Base-by-base conservation (phyloP, 2,329 filamentous ascomycete genomes). In the Phialophora chinensis region DNA sequence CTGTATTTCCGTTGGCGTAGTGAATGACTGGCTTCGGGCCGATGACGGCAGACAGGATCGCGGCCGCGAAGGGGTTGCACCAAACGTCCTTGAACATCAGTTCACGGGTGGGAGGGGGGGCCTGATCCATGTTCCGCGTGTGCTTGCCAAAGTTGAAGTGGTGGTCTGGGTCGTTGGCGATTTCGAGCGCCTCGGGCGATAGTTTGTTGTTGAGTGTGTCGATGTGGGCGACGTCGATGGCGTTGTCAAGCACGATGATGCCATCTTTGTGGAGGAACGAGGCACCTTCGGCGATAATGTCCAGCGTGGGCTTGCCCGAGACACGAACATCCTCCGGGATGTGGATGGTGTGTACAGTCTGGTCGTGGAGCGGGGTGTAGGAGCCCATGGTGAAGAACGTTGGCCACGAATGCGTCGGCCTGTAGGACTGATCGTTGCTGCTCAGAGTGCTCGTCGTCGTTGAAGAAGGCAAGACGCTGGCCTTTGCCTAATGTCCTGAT, bases 91-190 rank as follows among this genome's bases (percentile, higher is more conserved):
- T 69, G 61, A 75, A 78, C 64, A 81, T 76, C 47, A 77, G 75
- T 0, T 75, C 72, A 14, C 69, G 65, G 12, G 73, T 73, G 10
- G 76, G 72, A 0, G 79, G 77, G 0, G 79, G 79, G 29, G 77
- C 78, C 67, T 80, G 78, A 58, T 80, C 77, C 71, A 81, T 80
- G 65, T 81, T 81, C 0, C 75, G 74, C 2, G 76, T 78, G 10
- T 72, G 60, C 44, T 73, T 66, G 65, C 74, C 74, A 58, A 76
- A 77, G 71, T 77, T 77, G 72, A 70, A 72, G 61, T 71, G 71
- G 58, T 70, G 71, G 23, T 60, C 62, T 17, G 73, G 68, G 29
- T 75, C 72, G 2, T 69, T 62, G 44, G 76, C 75, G 25, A 79
- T 74, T 27, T 71, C 63, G 31, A 75, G 66, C 1, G 78, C 78